A percentile compares a stretch with the other conserved stretches of the same genome.
Evolutionary conservation across 352 stramenopile genomes (phyloP).

Genomic region (Blastocystis sp.): DNA sequence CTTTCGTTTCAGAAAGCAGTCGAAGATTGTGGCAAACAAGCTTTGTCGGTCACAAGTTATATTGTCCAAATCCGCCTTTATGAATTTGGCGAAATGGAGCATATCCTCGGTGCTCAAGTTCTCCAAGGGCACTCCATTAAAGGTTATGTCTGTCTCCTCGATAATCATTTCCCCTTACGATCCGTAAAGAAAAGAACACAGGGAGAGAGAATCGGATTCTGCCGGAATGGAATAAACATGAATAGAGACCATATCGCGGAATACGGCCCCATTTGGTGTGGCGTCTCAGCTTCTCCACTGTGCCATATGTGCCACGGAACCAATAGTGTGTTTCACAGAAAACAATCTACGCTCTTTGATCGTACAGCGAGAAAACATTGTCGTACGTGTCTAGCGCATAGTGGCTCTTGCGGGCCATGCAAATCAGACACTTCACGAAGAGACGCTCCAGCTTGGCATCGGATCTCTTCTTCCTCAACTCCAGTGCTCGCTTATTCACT

Average conservation of each 20-base stretch:
- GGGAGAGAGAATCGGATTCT: not conserved
- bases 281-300: no score
- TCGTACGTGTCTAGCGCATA: not conserved
- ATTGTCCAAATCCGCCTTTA: constrained; percentile 18
- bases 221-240: not conserved
- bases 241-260: no score
- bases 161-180: not conserved
- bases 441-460: not conserved
- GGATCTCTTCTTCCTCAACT: not conserved
- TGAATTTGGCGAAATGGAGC: constrained; percentile 62
- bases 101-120: constrained; percentile 41
- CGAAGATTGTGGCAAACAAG: constrained; percentile 59
- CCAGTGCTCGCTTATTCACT: not conserved
- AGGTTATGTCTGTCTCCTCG: constrained; percentile 46
- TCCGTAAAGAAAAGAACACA: not conserved
- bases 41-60: constrained; percentile 21
- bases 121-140: constrained; percentile 66
- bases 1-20: constrained; percentile 36
- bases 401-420: not conserved
- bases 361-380: not conserved
- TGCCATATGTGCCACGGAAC: no score
- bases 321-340: no score
- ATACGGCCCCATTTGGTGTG: no score
- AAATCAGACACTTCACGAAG: not conserved
- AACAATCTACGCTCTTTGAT: no score